These are phyloP conservation scores for Dictyophora rubrovolvata DNA, from an alignment of 768 basidiomycete genomes.

Conservation along the genomic window DNA sequence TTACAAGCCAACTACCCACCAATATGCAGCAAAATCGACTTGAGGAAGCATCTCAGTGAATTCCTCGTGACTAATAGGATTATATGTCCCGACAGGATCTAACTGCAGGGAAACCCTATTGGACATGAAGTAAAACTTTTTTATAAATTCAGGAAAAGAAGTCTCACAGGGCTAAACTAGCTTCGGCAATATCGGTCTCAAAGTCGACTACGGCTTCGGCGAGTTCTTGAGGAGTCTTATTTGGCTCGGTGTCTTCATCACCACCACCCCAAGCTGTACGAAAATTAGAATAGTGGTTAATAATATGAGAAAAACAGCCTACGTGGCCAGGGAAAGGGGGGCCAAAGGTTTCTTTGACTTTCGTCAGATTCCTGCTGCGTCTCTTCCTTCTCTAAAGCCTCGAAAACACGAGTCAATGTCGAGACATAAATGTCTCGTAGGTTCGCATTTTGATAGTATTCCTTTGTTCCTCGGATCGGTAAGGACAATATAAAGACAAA, in stretches of 20 bases:
- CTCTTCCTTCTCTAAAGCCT: constrained; percentile 41
- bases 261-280: constrained; percentile 67
- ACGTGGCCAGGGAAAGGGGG: constrained; percentile 17
- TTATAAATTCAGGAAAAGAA: not conserved
- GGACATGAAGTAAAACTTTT: constrained; percentile 4
- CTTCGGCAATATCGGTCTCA: constrained; percentile 67
- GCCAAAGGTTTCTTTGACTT: constrained; percentile 12
- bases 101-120: constrained; percentile 55
- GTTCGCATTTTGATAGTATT: constrained; percentile 77
- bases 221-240: constrained; percentile 48
- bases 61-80: constrained; percentile 62
- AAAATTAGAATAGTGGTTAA: not conserved
- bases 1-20: constrained; percentile 20
- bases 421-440: constrained; percentile 60
- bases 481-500: constrained; percentile 6
- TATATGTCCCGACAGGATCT: constrained; percentile 84
- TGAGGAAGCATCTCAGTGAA: constrained; percentile 62
- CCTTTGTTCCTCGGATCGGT: constrained; percentile 30
- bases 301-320: not conserved
- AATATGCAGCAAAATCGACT: constrained; percentile 77
- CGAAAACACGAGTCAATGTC: constrained; percentile 59
- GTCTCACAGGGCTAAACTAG: constrained; percentile 68
- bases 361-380: constrained; percentile 11
- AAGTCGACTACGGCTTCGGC: constrained; percentile 67
- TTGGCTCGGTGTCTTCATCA: constrained; percentile 38